A percentile compares a stretch with the other conserved stretches of the same genome.
These are phyloP conservation scores for Hortiboletus campestris DNA, from an alignment of 768 basidiomycete species.

Conservation along the genomic window DNA sequence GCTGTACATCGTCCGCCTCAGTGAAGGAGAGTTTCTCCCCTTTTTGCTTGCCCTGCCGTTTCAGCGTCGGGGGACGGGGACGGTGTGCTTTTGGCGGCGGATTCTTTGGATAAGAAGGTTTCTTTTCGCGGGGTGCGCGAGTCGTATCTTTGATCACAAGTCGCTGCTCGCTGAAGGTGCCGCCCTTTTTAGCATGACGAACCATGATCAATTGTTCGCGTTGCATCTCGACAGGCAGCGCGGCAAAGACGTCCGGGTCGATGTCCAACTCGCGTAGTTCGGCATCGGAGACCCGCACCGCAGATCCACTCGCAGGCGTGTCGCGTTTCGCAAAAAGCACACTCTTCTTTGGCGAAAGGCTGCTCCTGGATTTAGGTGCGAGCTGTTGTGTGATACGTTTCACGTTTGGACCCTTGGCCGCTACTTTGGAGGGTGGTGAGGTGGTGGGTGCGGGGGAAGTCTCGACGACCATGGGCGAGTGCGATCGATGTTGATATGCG, in stretches of 20 bases:
- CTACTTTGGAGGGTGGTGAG: constrained; percentile 11
- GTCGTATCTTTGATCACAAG: constrained; percentile 45
- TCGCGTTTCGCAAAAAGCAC: constrained; percentile 38
- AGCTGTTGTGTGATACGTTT: constrained; percentile 64
- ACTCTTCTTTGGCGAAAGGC: constrained; percentile 38
- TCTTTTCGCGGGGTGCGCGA: constrained; percentile 30
- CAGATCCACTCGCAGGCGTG: constrained; percentile 24
- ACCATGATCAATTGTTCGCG: constrained; percentile 69
- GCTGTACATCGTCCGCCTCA: constrained; percentile 71
- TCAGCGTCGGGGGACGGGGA: constrained; percentile 48
- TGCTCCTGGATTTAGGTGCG: constrained; percentile 50
- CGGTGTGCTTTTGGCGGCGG: constrained; percentile 59
- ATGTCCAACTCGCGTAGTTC: constrained; percentile 67
- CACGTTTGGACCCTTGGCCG: constrained; percentile 42
- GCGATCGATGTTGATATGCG: constrained; percentile 63
- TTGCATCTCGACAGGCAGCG: constrained; percentile 64
- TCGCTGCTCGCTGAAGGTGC: constrained; percentile 42
- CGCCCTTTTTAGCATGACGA: constrained; percentile 45
- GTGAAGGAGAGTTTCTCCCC: constrained; percentile 57
- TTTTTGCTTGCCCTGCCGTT: constrained; percentile 50
- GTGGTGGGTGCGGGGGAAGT: background rate
- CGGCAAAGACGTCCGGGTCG: constrained; percentile 68
- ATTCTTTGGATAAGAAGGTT: constrained; percentile 36
- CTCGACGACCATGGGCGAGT: constrained; percentile 41
- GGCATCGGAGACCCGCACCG: constrained; percentile 46